A percentile compares a stretch with the other conserved stretches of the same genome.
phyloP scores from a whole-genome alignment of 2,329 filamentous ascomycete species.

The Fusarium nanum region DNA sequence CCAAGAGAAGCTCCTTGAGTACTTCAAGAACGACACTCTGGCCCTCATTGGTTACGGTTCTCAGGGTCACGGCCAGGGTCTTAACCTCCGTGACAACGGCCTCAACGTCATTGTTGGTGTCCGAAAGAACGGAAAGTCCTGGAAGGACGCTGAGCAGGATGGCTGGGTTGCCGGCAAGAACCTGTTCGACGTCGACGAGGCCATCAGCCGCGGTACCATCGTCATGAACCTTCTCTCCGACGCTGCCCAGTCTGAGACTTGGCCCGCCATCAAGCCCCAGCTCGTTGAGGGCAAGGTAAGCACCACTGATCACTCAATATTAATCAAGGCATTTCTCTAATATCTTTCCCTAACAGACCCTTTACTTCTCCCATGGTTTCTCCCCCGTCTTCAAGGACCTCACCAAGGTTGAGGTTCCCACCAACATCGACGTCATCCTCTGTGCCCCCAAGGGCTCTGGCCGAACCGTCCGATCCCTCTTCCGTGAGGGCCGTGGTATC shows the following conservation, averaged over 20 bases:
- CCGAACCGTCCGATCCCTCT: slow-evolving; percentile 97
- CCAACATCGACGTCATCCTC: slow-evolving; percentile 98
- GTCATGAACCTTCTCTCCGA: slow-evolving; percentile 99
- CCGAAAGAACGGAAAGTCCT: slow-evolving; percentile 97
- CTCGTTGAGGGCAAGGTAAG: slow-evolving; percentile 97
- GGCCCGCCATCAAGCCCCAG: slow-evolving; percentile 97
- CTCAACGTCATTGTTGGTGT: slow-evolving; percentile 99
- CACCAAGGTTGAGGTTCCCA: slow-evolving; percentile 97
- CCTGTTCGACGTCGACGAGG: slow-evolving; percentile 98
- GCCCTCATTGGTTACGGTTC: slow-evolving; percentile 98
- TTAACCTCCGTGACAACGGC: slow-evolving; percentile 99
- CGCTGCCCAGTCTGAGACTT: slow-evolving; percentile 98
- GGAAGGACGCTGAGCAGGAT: slow-evolving; percentile 97
- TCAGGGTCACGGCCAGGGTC: slow-evolving; percentile 98
- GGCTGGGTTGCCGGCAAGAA: slow-evolving; percentile 99
- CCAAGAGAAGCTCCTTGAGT: slow-evolving; percentile 96
- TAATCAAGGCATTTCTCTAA: slow-evolving; percentile 36
- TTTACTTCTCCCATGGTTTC: slow-evolving; percentile 99
- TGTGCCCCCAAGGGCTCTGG: slow-evolving; percentile 99
- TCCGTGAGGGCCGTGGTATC: slow-evolving; percentile 99
- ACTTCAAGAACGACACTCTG: slow-evolving; percentile 99
- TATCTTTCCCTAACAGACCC: slow-evolving; percentile 71
- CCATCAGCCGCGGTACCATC: slow-evolving; percentile 91
- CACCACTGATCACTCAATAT: neutral
- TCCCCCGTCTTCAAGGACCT: slow-evolving; percentile 99